A percentile compares a stretch with the other conserved stretches of the same genome.
Conservation (phyloP, 441 rosid species). For the Pelargonium myrrhifolium region DNA sequence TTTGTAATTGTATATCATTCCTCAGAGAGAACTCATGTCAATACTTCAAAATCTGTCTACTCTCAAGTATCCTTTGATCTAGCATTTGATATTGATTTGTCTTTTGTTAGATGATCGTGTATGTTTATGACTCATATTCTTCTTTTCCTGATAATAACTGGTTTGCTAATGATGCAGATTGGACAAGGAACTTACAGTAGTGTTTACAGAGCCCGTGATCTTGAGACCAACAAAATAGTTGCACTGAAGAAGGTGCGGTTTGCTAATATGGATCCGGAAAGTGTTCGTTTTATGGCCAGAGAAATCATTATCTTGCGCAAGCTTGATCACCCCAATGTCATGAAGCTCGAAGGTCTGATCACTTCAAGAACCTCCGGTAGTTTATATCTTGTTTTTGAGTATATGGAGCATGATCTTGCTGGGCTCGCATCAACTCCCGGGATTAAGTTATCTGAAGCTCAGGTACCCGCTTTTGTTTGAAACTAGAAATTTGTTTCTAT, state of each 20-base stretch:
- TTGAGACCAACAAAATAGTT: slow-evolving; percentile 81
- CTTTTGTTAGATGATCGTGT: slow-evolving; percentile 12
- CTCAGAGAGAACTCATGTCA: not conserved
- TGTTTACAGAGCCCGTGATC: slow-evolving; percentile 90
- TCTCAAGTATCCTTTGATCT: not conserved
- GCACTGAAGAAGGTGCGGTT: slow-evolving; percentile 96
- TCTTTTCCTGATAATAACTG: slow-evolving; percentile 1
- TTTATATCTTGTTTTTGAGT: slow-evolving; percentile 86
- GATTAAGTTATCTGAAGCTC: slow-evolving; percentile 70
- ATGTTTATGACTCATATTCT: not conserved
- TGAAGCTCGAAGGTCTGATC: slow-evolving; percentile 90
- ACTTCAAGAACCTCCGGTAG: slow-evolving; percentile 98
- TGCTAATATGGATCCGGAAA: slow-evolving; percentile 93
- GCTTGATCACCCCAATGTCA: slow-evolving; percentile 88
- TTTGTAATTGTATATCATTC: not conserved
- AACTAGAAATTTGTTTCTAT: not conserved
- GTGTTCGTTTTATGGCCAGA: slow-evolving; percentile 98
- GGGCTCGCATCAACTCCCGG: slow-evolving; percentile 89
- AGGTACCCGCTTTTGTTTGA: slow-evolving; percentile 36
- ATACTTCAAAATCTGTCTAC: not conserved
- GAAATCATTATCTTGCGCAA: slow-evolving; percentile 86
- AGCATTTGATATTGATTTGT: not conserved
- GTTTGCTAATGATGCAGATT: slow-evolving; percentile 48
- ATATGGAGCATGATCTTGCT: slow-evolving; percentile 97
- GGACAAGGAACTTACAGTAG: slow-evolving; percentile 98